Base-by-base conservation (phyloP, 1,139 yeast species). In the Magnusiomyces tetraspermus region DNA sequence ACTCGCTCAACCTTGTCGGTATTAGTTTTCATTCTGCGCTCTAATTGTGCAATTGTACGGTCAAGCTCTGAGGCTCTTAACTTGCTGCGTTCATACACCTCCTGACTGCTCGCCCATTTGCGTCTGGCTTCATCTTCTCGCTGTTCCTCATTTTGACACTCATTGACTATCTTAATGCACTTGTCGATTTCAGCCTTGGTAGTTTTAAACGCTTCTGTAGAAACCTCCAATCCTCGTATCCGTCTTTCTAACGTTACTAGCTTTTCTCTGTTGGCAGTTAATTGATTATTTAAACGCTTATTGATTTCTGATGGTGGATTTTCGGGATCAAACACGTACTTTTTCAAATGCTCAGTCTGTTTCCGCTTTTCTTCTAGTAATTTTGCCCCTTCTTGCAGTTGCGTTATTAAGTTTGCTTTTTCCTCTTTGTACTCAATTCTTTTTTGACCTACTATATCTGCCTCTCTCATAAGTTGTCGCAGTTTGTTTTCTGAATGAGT, bases 361-460 rank as follows among this genome's bases (percentile, higher is more conserved):
- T 36, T 36, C 17, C 15, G 15, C 17, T 10, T n/a, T 36, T 36
- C 40, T 36, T 36, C 40, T 6, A 36, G 5, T 10, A 17, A 10
- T 36, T 6, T n/a, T 5, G 15, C 76, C 50, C 75, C 75, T 60
- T 80, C 83, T 57, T 81, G 82, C 2, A 79, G 64, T 56, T 79
- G 77, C 48, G 77, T 76, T 31, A 83, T 75, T 52, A 85, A 66
- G 41, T 77, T 69, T 21, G 73, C 71, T 62, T 86, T 87, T 54
- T 82, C 83, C 26, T 74, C 71, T 64, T 81, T 84, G 66, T 86
- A 85, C 49, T 75, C 77, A 31, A 76, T 73, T 63, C 85, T 88
- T 59, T 85, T 89, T n/a, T 73, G 67, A 0, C 85, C 76, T 49
- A 85, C 69, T 23, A 73, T 68, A 59, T 85, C 89, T 63, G 86